A percentile compares a stretch with the other conserved stretches of the same genome.
phyloP scores from a whole-genome alignment of 2,329 filamentous ascomycete species.

The Cercospora sp. region DNA sequence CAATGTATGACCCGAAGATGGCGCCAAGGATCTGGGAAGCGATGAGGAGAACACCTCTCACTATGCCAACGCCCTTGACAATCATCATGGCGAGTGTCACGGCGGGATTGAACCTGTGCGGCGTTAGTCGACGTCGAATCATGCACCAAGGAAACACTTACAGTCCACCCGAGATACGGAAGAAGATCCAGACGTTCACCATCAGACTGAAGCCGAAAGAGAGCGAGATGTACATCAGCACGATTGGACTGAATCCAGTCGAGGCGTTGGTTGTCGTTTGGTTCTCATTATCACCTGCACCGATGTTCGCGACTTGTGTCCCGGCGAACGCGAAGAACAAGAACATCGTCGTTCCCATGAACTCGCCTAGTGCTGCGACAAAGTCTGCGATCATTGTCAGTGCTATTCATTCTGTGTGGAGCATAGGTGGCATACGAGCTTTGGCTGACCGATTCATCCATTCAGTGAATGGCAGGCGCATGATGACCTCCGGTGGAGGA shows the following conservation, averaged over 20 bases:
- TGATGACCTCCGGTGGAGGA: slow-evolving; percentile 35
- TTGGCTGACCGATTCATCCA: slow-evolving; percentile 38
- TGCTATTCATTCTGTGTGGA: background rate
- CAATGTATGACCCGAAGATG: slow-evolving; percentile 40
- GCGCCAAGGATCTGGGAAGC: slow-evolving; percentile 42
- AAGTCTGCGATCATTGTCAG: slow-evolving; percentile 29
- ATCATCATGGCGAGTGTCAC: slow-evolving; percentile 37
- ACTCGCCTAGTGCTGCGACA: slow-evolving; percentile 42
- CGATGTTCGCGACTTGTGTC: slow-evolving; percentile 48
- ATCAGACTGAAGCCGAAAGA: slow-evolving; percentile 45
- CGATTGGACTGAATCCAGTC: slow-evolving; percentile 35
- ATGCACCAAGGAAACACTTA: slow-evolving; percentile 15
- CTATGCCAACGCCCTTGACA: slow-evolving; percentile 39
- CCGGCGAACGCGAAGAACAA: slow-evolving; percentile 50
- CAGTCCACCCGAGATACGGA: slow-evolving; percentile 41
- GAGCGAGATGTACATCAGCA: slow-evolving; percentile 43
- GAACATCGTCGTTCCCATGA: slow-evolving; percentile 49
- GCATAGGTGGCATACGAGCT: slow-evolving; percentile 27
- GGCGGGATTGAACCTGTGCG: slow-evolving; percentile 39
- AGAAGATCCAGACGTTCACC: slow-evolving; percentile 46
- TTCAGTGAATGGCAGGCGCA: slow-evolving; percentile 35
- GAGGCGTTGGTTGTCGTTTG: slow-evolving; percentile 32
- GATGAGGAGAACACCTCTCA: slow-evolving; percentile 40
- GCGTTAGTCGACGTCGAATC: background rate
- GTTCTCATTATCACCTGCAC: slow-evolving; percentile 21